Base-by-base conservation (phyloP, 345 rosid genomes). In the Balakata baccata region DNA sequence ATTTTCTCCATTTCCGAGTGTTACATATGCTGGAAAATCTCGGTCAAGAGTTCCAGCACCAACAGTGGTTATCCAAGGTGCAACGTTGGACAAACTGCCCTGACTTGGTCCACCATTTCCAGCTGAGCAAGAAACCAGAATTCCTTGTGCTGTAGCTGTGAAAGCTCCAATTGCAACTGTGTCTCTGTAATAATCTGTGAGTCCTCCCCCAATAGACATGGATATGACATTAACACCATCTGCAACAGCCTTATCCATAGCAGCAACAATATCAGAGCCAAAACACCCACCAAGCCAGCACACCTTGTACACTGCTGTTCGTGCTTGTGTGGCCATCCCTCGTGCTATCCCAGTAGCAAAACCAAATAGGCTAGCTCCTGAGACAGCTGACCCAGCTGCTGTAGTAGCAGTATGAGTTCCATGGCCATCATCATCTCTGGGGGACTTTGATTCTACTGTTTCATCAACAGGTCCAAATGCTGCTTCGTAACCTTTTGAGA, bases 331-430 rank as follows among this genome's bases (percentile, higher is more conserved):
- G 25, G 82, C 82, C 82, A 79, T 79, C 39, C 82, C 82, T 0
- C 78, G 82, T 39, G 82, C 82, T 57, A 65, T 23, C 11, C 82
- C 82, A 4, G 7, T 17, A 18, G 82, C 82, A 17, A 54, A 79
- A 41, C 82, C 82, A 7, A 79, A 74, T n/a, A 79, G 69, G 72
- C 50, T 79, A 64, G 82, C 82, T 53, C 71, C 82, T 13, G 75
- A 38, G 34, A 79, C 82, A 4, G 68, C 69, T 11, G 82, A 79
- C 20, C 82, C 82, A 51, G 78, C 78, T 64, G 75, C 78, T 11
- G 82, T 79, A 23, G 78, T 79, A 49, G 78, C 38, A 41, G 82
- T 79, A 72, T 79, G 82, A 51, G 75, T 79, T 39, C 82, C 82
- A 51, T 79, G 82, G 56, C 82, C 82, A 64, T 74, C 82, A 39